Conservation (phyloP, 768 basidiomycete species). For the Leucocoprinus leucothites region DNA sequence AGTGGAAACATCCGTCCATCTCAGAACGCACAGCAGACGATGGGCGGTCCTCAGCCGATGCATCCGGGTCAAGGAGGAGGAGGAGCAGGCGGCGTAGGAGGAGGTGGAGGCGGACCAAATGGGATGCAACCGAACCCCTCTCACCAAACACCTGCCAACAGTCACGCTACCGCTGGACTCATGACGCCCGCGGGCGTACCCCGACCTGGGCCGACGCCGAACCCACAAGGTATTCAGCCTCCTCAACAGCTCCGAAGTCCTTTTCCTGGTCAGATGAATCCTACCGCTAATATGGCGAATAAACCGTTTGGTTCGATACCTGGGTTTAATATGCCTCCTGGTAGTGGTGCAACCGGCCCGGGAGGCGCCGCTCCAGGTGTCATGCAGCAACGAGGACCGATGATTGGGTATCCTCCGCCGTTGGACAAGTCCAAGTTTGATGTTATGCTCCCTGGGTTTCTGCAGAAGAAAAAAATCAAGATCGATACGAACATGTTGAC, state of each 20-base stretch:
- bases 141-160: constrained; percentile 5
- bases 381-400: constrained; percentile 7
- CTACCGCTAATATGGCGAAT: constrained; percentile 9
- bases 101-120: neutral
- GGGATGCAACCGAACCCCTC: constrained; percentile 6
- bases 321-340: constrained; percentile 4
- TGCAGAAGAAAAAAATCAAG: constrained; percentile 35
- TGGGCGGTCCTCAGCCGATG: constrained; percentile 3
- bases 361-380: neutral
- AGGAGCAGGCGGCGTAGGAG: no score
- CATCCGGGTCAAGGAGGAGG: neutral
- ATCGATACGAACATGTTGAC: constrained; percentile 38
- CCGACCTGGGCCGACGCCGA: constrained; percentile 6
- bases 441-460: constrained; percentile 45
- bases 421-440: constrained; percentile 55
- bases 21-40: constrained; percentile 5
- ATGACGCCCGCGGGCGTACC: constrained; percentile 6
- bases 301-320: constrained; percentile 6
- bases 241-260: constrained; percentile 13
- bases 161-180: constrained; percentile 4
- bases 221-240: constrained; percentile 9
- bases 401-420: constrained; percentile 29
- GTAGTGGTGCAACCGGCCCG: neutral
- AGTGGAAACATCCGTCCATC: neutral
- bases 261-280: constrained; percentile 9